phyloP scores from a whole-genome alignment of 164 flowering plant species.

The Saururus chinensis region DNA sequence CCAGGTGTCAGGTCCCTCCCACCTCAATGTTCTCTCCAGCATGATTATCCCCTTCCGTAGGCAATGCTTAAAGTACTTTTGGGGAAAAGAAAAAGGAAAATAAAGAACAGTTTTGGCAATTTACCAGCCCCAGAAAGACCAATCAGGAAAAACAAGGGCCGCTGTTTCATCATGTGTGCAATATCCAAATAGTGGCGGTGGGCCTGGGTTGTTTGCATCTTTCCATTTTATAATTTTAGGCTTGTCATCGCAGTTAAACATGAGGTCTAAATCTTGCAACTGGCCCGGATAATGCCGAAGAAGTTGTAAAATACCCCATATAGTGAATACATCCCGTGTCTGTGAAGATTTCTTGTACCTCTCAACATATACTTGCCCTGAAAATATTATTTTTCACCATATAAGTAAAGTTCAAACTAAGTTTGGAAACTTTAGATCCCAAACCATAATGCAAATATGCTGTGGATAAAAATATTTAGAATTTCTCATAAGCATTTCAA shows the following conservation, averaged over 20 bases:
- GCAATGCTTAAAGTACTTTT: too few species aligned
- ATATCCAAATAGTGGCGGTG: constrained; percentile 5
- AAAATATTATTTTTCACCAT: neutral
- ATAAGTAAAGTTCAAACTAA: neutral
- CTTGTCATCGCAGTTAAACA: constrained; percentile 33
- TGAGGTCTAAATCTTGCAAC: constrained; percentile 31
- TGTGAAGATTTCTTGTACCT: constrained; percentile 17
- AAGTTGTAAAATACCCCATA: constrained; percentile 54
- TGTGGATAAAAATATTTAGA: too few species aligned
- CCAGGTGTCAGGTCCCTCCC: too few species aligned
- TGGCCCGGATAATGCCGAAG: constrained; percentile 31
- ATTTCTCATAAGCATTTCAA: too few species aligned
- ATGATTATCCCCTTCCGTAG: too few species aligned
- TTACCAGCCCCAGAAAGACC: constrained; percentile 5
- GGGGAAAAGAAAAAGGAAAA: too few species aligned
- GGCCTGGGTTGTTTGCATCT: neutral
- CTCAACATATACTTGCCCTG: constrained; percentile 23
- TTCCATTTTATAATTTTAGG: constrained; percentile 13
- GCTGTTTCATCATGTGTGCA: neutral
- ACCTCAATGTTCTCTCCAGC: too few species aligned
- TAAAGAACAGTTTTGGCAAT: neutral
- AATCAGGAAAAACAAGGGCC: constrained; percentile 5
- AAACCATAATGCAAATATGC: too few species aligned
- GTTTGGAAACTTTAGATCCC: neutral
- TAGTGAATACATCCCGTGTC: constrained; percentile 31